Conservation (phyloP, 2,329 filamentous ascomycete species). For the Fusarium denticulatum region DNA sequence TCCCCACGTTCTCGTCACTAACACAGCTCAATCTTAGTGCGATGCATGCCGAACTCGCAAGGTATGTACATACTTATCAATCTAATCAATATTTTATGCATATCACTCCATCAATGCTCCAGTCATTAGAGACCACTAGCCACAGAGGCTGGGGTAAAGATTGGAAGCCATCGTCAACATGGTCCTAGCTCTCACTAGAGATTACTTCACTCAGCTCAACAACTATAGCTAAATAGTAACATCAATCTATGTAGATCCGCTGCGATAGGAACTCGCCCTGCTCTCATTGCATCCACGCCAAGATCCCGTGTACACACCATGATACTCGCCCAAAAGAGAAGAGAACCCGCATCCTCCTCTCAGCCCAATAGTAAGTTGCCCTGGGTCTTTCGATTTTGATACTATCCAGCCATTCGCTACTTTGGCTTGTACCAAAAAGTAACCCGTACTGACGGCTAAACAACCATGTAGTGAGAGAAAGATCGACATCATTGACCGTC, state of each 20-base stretch:
- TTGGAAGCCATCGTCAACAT: not conserved
- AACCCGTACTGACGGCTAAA: not conserved
- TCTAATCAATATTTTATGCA: slow-evolving; percentile 21
- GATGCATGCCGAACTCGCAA: slow-evolving; percentile 49
- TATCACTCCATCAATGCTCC: not conserved
- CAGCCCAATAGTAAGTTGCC: slow-evolving; percentile 50
- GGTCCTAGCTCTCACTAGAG: not conserved
- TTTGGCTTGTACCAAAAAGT: not conserved
- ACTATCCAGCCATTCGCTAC: not conserved
- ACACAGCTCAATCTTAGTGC: slow-evolving; percentile 42
- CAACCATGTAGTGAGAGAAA: slow-evolving; percentile 47
- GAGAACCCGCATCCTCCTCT: slow-evolving; percentile 50
- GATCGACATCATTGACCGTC: slow-evolving; percentile 51
- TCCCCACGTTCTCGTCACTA: slow-evolving; percentile 10
- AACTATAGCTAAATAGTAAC: slow-evolving; percentile 11
- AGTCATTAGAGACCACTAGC: not conserved
- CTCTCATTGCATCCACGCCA: slow-evolving; percentile 50
- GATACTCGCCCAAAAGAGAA: slow-evolving; percentile 49
- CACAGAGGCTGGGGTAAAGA: not conserved
- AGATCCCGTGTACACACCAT: slow-evolving; percentile 50
- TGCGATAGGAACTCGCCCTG: slow-evolving; percentile 52
- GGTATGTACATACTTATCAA: slow-evolving; percentile 38
- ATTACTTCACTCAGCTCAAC: not conserved
- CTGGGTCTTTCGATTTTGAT: not conserved
- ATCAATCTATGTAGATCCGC: slow-evolving; percentile 43